Conservation (phyloP, 176 grass and related monocot species). For the Puya raimondii region DNA sequence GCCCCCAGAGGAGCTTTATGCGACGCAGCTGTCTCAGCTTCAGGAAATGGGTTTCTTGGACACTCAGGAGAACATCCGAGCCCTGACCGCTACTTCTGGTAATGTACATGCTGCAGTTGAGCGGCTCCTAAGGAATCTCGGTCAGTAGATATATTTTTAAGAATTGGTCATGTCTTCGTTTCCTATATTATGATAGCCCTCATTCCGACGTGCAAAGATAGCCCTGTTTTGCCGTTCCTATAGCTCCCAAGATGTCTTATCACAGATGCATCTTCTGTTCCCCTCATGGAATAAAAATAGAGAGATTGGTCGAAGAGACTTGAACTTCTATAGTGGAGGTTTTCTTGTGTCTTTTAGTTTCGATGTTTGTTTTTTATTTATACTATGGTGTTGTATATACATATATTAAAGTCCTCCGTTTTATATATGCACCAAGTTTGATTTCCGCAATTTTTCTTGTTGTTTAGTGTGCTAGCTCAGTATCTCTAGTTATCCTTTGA, state of each 20-base stretch:
- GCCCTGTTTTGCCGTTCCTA: not conserved
- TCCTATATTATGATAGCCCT: constrained; percentile 3
- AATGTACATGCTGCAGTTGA: constrained; percentile 92
- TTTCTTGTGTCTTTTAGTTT: constrained; percentile 14
- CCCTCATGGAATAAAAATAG: constrained; percentile 16
- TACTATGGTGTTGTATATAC: constrained; percentile 23
- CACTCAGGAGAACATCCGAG: constrained; percentile 72
- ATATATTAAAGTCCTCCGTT: constrained; percentile 24
- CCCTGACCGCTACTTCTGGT: constrained; percentile 68
- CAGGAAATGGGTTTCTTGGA: constrained; percentile 97
- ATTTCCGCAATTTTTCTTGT: constrained; percentile 4
- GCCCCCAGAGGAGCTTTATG: constrained; percentile 79
- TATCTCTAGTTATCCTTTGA: not conserved
- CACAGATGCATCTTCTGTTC: constrained; percentile 3
- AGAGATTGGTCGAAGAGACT: constrained; percentile 18
- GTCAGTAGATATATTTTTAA: constrained; percentile 41
- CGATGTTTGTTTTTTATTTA: constrained; percentile 14
- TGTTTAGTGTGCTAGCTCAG: not conserved
- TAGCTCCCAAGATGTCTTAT: not conserved
- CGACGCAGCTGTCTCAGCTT: constrained; percentile 83
- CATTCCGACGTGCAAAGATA: not conserved
- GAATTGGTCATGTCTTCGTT: constrained; percentile 13
- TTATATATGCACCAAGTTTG: constrained; percentile 1
- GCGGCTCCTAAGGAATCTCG: constrained; percentile 77
- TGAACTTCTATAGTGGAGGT: not conserved